Base-by-base conservation (phyloP, 2,329 filamentous ascomycete genomes). In the Diplodia scrobiculata region DNA sequence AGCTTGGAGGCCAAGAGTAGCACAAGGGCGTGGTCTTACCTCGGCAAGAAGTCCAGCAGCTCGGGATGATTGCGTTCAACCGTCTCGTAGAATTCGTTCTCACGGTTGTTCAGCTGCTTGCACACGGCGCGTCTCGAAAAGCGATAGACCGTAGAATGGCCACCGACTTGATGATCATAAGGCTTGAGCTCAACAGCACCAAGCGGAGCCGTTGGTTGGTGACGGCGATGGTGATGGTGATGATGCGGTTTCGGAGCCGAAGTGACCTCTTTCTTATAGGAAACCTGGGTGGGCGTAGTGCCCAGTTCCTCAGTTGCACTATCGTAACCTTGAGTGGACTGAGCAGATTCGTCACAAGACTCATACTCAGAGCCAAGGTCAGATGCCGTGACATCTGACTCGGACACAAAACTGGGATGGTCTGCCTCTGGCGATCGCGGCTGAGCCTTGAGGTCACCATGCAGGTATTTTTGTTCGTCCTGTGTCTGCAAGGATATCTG, bases 1-100 rank as follows among this genome's bases (percentile, higher is more conserved):
- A 80, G 78, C 76, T 75, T 76, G 68, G 71, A 70, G 70, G 67
- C 73, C 67, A 72, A 67, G 65, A 52, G 69, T 69, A 67, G 51
- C 59, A 48, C 65, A 66, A 65, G 67, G 67, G 66, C 68, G 52
- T 48, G 17, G 53, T 69, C 78, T 69, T 78, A 79, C 77, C 93
- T 92, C 70, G 95, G 95, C 69, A 99, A 83, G 75, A 98, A 99
- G 50, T 90, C 87, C 67, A 99, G 81, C 73, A 99, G 84, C 74
- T 97, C 90, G 69, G 92, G 91, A 78, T 99, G 94, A 71, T 91
- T 87, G 73, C 87, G 88, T 81, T 99, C 95, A 72, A 98, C 91
- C 65, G 89, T 95, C 79, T 99, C 95, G 78, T 99, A 99, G 76
- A 99, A 99, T 79, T 97, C 92, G 78, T 99, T 99, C 76, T 99